Percentiles rank a stretch among this genome's conserved stretches.
These are phyloP conservation scores for Penicillium occitanis DNA, from an alignment of 2,329 filamentous ascomycete species.

Conservation along the genomic window DNA sequence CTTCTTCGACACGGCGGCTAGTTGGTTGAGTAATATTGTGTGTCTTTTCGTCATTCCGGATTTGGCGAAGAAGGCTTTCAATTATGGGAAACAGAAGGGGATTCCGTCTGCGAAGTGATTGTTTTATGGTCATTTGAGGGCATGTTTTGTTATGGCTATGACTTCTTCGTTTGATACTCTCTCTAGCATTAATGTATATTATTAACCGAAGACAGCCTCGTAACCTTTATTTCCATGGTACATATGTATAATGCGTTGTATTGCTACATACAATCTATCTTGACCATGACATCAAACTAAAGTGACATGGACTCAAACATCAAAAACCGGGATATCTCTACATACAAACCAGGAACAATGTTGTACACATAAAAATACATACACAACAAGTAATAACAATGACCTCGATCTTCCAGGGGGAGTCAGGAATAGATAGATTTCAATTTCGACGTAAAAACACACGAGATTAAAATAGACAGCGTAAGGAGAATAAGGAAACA, in stretches of 20 bases:
- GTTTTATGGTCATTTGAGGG: neutral
- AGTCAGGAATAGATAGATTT: neutral
- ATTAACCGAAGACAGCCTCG: neutral
- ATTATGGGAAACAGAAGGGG: conserved; percentile 59
- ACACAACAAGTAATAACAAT: conserved; percentile 5
- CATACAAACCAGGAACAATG: neutral
- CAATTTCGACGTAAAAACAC: neutral
- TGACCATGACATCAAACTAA: neutral
- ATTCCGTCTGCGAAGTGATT: conserved; percentile 27
- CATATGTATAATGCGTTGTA: neutral
- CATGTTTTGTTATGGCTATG: neutral
- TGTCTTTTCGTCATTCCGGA: conserved; percentile 60
- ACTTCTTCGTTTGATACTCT: neutral
- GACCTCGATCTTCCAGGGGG: neutral
- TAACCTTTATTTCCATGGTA: neutral
- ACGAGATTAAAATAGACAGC: neutral
- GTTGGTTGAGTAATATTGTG: conserved; percentile 54
- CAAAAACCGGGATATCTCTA: conserved; percentile 5
- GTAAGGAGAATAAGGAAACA: neutral
- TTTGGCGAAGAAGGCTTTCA: conserved; percentile 56
- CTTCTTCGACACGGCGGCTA: conserved; percentile 55
- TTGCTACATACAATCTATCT: neutral
- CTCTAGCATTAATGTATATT: neutral
- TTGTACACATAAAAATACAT: conserved; percentile 17
- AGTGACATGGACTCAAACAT: neutral